Base-by-base conservation (phyloP, 345 rosid species). In the Mallotus nudiflorus region DNA sequence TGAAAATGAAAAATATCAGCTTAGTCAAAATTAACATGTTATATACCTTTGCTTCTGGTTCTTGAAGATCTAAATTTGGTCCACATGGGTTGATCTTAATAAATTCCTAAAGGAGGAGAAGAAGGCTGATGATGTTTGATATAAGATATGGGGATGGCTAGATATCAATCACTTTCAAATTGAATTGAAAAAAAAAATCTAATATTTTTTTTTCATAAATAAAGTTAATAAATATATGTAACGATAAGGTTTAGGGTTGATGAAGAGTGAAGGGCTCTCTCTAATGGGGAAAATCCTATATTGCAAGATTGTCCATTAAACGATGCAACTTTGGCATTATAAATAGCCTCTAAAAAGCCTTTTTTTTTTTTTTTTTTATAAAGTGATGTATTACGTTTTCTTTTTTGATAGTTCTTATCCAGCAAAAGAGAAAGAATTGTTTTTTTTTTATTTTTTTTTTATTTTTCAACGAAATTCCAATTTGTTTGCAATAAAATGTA, bases 11-110 rank as follows among this genome's bases (percentile, higher is more conserved):
- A n/a, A n/a, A n/a, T n/a, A n/a, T n/a, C n/a, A n/a, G n/a, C n/a
- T n/a, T n/a, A n/a, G n/a, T n/a, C n/a, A n/a, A n/a, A n/a, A n/a
- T n/a, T n/a, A n/a, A n/a, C n/a, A n/a, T n/a, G n/a, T n/a, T n/a
- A n/a, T n/a, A n/a, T 67, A 82, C 84, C 84, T 75, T 66, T 70
- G n/a, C n/a, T n/a, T 71, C 24, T 71, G 71, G 35, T 33, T 27
- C 60, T 82, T 35, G 76, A 62, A 64, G 65, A 58, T 71, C 69
- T 75, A 55, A 76, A 68, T 64, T 77, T 80, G 68, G 73, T 67
- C 82, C 79, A 75, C 82, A 73, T 79, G 25, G 62, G 19, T 29
- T 6, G 20, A 24, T 62, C 20, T n/a, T 3, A 33, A 58, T 45
- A 58, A 62, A 61, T 37, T 57, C 19, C 37, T 31, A 29, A 44